Conservation (phyloP, 345 rosid species). For the Eucalyptus tenuipes region DNA sequence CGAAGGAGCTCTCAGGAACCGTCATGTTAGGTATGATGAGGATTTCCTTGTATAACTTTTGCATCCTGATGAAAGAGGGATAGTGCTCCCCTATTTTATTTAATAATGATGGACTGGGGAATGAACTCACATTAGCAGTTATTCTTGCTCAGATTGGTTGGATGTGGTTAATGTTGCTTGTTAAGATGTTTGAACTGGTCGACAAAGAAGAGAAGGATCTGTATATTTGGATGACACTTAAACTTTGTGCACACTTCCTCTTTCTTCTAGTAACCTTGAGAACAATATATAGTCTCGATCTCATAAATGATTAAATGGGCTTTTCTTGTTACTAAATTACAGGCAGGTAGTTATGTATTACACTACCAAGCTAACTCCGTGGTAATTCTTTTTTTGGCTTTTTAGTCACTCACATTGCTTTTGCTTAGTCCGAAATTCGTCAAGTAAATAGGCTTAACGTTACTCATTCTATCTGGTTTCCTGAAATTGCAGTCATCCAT, state of each 20-base stretch:
- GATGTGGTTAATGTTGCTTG: not conserved
- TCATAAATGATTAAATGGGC: not conserved
- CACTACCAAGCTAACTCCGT: not conserved
- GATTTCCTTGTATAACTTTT: not conserved
- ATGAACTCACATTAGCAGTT: not conserved
- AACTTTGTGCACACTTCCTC: not conserved
- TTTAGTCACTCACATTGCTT: not conserved
- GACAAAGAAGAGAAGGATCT: not conserved
- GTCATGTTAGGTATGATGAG: conserved; percentile 56
- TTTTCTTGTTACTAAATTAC: not conserved
- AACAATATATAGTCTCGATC: not conserved
- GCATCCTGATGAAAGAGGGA: not conserved
- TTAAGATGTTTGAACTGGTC: not conserved
- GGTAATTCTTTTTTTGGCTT: not conserved
- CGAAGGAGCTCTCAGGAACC: conserved; percentile 57
- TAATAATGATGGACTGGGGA: not conserved
- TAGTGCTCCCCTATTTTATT: not conserved
- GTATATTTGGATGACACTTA: not conserved
- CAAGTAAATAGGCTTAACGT: not conserved
- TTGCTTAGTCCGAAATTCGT: not conserved
- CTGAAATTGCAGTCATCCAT: not conserved
- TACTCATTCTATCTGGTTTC: not conserved
- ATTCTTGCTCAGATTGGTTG: not conserved
- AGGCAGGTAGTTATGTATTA: not conserved
- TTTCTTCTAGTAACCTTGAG: not conserved